Percentiles rank a stretch among this genome's conserved stretches.
phyloP scores from a whole-genome alignment of 352 stramenopile genomes.

The Phytophthora idaei region DNA sequence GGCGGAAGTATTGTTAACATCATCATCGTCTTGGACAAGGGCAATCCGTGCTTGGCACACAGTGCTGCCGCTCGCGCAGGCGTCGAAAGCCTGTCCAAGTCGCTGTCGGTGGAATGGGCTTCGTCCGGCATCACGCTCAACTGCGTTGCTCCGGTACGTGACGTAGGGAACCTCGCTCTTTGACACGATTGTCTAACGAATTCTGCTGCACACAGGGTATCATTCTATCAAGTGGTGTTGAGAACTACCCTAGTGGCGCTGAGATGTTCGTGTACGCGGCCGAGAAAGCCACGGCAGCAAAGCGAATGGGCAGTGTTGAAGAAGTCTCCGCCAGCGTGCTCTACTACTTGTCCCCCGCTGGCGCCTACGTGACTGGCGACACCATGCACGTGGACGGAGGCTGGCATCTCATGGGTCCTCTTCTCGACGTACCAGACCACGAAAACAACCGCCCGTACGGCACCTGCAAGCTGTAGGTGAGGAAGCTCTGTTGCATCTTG shows the following conservation, averaged over 20 bases:
- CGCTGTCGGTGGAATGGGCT: conserved; percentile 93
- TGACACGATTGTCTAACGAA: background rate
- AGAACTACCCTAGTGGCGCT: conserved; percentile 89
- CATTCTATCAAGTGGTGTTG: conserved; percentile 65
- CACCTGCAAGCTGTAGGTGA: conserved; percentile 55
- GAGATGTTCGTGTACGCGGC: conserved; percentile 83
- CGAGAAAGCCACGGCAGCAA: conserved; percentile 71
- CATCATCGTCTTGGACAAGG: conserved; percentile 93
- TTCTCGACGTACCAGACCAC: conserved; percentile 82
- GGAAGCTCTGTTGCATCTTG: no score
- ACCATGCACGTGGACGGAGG: conserved; percentile 92
- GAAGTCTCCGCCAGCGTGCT: conserved; percentile 88
- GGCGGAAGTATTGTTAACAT: conserved; percentile 95
- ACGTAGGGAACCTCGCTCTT: background rate
- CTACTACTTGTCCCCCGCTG: conserved; percentile 90
- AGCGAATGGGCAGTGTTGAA: conserved; percentile 91
- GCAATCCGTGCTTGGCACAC: conserved; percentile 90
- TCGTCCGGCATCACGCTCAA: conserved; percentile 91
- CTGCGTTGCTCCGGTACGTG: conserved; percentile 84
- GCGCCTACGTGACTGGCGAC: conserved; percentile 90
- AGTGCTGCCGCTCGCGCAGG: conserved; percentile 83
- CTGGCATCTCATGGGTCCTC: conserved; percentile 57
- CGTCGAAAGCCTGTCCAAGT: conserved; percentile 94
- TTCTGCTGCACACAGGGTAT: background rate
- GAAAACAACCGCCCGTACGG: conserved; percentile 86